These are phyloP conservation scores for Colletotrichum kahawae DNA, from an alignment of 2,329 filamentous ascomycete genomes.

Conservation along the genomic window DNA sequence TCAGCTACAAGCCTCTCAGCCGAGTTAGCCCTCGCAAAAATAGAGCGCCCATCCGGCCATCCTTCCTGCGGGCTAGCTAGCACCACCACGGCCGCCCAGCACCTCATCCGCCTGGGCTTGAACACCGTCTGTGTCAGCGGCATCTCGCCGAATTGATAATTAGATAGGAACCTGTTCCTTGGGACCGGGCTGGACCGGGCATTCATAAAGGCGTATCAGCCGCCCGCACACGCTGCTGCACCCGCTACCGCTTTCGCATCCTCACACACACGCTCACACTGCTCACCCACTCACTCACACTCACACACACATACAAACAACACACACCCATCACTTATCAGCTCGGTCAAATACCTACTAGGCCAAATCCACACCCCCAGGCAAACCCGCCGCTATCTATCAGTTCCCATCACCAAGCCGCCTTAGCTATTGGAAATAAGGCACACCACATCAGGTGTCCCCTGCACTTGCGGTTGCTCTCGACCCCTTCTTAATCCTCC, in stretches of 20 bases:
- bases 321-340: slow-evolving; percentile 19
- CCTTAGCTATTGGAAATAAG: slow-evolving; percentile 17
- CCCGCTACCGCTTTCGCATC: neutral
- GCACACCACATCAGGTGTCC: slow-evolving; percentile 21
- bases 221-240: neutral
- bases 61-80: slow-evolving; percentile 3
- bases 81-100: neutral
- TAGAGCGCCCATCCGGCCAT: slow-evolving; percentile 1
- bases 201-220: neutral
- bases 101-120: neutral
- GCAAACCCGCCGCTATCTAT: slow-evolving; percentile 21
- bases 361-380: slow-evolving; percentile 9
- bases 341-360: slow-evolving; percentile 23
- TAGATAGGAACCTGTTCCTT: neutral
- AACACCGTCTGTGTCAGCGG: neutral
- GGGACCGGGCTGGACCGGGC: neutral
- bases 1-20: neutral
- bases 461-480: slow-evolving; percentile 14
- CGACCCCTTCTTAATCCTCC: slow-evolving; percentile 20
- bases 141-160: neutral
- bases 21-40: slow-evolving; percentile 11
- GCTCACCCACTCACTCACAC: neutral
- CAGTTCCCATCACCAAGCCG: slow-evolving; percentile 19
- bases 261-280: neutral
- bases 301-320: neutral